These are phyloP conservation scores for Corymbia calophylla DNA, from an alignment of 441 rosid genomes.

Conservation along the genomic window DNA sequence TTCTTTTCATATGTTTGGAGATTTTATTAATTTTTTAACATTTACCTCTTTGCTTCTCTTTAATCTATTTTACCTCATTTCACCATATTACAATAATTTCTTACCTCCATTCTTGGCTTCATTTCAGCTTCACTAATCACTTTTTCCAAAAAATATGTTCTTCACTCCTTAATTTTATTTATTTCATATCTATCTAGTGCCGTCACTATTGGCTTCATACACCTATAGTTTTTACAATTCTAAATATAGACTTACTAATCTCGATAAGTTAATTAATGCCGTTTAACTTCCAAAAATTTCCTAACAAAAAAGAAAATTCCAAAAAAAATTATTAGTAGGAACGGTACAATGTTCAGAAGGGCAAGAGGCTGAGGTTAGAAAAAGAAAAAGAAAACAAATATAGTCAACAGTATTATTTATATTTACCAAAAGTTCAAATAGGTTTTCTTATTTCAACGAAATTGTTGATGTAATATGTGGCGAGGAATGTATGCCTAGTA, in stretches of 20 bases:
- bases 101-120: background rate
- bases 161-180: background rate
- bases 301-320: background rate
- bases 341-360: background rate
- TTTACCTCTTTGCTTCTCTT: background rate
- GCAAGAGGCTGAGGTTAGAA: background rate
- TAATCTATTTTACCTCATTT: background rate
- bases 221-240: background rate
- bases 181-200: background rate
- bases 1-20: background rate
- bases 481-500: background rate
- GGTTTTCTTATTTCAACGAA: background rate
- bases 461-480: background rate
- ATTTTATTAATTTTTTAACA: background rate
- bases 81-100: background rate
- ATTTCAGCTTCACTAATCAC: background rate
- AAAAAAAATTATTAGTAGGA: background rate
- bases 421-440: background rate
- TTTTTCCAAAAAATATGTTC: background rate
- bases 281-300: background rate
- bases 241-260: background rate
- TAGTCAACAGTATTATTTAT: background rate
- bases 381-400: background rate
- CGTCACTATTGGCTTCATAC: background rate
- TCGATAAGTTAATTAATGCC: background rate